A percentile compares a stretch with the other conserved stretches of the same genome.
These are phyloP conservation scores for Prunus mume DNA, from an alignment of 306 rosid genomes.

Conservation along the genomic window DNA sequence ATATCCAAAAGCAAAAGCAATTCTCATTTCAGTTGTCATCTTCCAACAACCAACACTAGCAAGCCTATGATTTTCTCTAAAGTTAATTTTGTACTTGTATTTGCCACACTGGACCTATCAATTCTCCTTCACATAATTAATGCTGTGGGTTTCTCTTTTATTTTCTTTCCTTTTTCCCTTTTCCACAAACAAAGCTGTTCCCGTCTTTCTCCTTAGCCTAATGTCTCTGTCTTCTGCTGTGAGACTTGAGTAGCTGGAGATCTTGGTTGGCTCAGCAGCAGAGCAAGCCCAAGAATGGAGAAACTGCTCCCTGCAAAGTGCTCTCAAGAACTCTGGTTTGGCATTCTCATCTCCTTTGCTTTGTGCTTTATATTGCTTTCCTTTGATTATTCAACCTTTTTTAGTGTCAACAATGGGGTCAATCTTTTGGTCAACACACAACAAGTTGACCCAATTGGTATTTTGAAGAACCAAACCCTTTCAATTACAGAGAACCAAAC, in stretches of 20 bases:
- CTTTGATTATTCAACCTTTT: constrained; percentile 42
- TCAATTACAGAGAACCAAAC: constrained; percentile 10
- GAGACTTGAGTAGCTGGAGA: not conserved
- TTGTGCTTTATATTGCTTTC: constrained; percentile 33
- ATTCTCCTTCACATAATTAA: not conserved
- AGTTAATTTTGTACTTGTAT: not conserved
- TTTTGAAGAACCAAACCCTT: constrained; percentile 15
- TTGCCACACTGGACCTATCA: not conserved
- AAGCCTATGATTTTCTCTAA: not conserved
- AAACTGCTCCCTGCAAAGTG: constrained; percentile 25
- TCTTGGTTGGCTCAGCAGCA: not conserved
- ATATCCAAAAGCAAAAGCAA: not conserved
- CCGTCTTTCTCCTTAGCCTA: not conserved
- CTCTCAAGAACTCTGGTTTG: constrained; percentile 44
- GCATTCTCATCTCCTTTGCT: constrained; percentile 39
- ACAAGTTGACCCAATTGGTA: constrained; percentile 12
- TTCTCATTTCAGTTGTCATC: not conserved
- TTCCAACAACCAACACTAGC: not conserved
- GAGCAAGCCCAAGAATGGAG: constrained; percentile 32
- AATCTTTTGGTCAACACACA: constrained; percentile 25
- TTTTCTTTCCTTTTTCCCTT: not conserved
- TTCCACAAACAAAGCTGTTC: no score
- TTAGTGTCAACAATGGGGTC: constrained; percentile 21
- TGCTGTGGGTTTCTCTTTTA: not conserved
- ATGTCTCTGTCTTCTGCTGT: not conserved